Evolutionary conservation across 768 basidiomycete species (phyloP).

Genomic region (Pleurotus tuber-regium): DNA sequence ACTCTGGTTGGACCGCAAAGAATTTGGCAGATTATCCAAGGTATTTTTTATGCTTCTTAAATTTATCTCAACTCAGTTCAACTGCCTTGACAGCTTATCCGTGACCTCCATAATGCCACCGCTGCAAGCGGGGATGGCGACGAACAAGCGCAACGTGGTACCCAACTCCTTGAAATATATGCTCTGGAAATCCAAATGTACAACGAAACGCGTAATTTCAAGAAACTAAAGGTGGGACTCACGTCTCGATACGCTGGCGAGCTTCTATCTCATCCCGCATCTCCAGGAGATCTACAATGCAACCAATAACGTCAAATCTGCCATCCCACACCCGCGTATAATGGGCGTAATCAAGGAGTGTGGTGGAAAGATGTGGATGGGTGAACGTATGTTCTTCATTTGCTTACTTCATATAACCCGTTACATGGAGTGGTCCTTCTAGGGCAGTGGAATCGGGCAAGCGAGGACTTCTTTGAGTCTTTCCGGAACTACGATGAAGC

Average conservation of each 20-base stretch:
- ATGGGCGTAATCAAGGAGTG: slow-evolving; percentile 99
- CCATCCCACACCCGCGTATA: slow-evolving; percentile 96
- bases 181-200: slow-evolving; percentile 99
- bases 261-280: not conserved
- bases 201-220: slow-evolving; percentile 92
- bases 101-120: slow-evolving; percentile 71
- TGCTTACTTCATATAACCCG: not conserved
- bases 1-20: slow-evolving; percentile 93
- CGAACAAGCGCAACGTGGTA: slow-evolving; percentile 90
- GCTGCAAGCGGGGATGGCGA: slow-evolving; percentile 59
- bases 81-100: slow-evolving; percentile 54
- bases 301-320: slow-evolving; percentile 86
- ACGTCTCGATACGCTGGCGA: not conserved
- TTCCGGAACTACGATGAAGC: slow-evolving; percentile 99
- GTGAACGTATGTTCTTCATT: slow-evolving; percentile 66
- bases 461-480: slow-evolving; percentile 98
- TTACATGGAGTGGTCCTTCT: slow-evolving; percentile 1
- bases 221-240: slow-evolving; percentile 80
- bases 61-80: not conserved
- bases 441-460: slow-evolving; percentile 97
- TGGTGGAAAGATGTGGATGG: slow-evolving; percentile 99
- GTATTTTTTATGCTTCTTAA: slow-evolving; percentile 40
- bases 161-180: slow-evolving; percentile 93
- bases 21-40: slow-evolving; percentile 80
- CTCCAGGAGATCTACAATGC: slow-evolving; percentile 95